Percentiles rank a stretch among this genome's conserved stretches.
These are phyloP conservation scores for Sclerotinia trifoliorum DNA, from an alignment of 2,329 filamentous ascomycete species.

Conservation along the genomic window DNA sequence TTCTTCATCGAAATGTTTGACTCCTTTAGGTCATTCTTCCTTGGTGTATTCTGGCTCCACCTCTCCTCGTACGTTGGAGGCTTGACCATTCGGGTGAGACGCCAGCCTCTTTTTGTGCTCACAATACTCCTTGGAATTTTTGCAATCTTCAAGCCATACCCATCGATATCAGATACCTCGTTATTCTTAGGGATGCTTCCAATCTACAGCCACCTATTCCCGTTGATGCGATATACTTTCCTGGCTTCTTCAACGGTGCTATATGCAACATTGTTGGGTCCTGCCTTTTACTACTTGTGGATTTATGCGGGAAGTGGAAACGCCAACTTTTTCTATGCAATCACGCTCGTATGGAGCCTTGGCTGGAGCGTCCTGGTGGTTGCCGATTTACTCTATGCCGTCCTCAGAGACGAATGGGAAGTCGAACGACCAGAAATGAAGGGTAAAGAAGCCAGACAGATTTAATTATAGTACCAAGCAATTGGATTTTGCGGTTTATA, in stretches of 20 bases:
- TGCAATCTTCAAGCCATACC: constrained; percentile 95
- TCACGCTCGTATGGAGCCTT: constrained; percentile 96
- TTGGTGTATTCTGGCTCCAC: constrained; percentile 97
- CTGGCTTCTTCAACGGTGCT: constrained; percentile 78
- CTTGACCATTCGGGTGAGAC: constrained; percentile 75
- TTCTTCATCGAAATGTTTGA: constrained; percentile 99
- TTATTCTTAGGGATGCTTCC: constrained; percentile 81
- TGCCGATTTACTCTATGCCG: constrained; percentile 80
- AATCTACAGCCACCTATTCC: constrained; percentile 87
- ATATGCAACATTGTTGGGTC: constrained; percentile 85
- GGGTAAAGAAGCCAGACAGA: constrained; percentile 69
- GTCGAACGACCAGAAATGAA: constrained; percentile 85
- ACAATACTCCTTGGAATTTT: constrained; percentile 85
- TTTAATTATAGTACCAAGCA: constrained; percentile 30
- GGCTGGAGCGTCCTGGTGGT: constrained; percentile 80
- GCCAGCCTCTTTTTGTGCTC: constrained; percentile 83
- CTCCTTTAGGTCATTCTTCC: constrained; percentile 93
- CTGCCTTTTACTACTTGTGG: constrained; percentile 96
- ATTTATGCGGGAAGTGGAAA: constrained; percentile 97
- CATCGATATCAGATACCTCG: constrained; percentile 85
- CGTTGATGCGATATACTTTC: constrained; percentile 91
- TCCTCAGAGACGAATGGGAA: constrained; percentile 91
- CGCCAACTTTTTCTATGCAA: constrained; percentile 99
- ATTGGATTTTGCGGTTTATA: background rate
- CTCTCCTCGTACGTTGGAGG: constrained; percentile 86